Conservation (phyloP, 257 asterid genomes). For the Ajuga chamaepitys region DNA sequence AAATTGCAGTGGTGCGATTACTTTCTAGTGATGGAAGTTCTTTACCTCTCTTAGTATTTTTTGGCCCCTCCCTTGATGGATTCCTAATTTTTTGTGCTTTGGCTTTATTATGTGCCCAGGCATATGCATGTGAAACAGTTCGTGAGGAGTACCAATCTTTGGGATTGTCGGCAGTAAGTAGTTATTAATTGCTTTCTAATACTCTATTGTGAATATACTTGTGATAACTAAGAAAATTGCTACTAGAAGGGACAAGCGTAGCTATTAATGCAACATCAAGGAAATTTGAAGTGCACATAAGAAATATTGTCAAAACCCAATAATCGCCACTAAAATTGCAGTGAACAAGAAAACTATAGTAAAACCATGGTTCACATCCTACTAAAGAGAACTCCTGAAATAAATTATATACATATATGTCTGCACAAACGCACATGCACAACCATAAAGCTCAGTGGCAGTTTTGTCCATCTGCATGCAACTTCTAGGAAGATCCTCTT, state of each 20-base stretch:
- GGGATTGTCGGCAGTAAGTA: conserved; percentile 68
- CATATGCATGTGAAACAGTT: conserved; percentile 74
- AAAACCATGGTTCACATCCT: no score
- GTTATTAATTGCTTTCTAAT: neutral
- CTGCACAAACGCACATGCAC: no score
- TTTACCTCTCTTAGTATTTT: neutral
- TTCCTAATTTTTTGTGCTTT: neutral
- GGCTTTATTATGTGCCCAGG: conserved; percentile 37
- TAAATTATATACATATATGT: no score
- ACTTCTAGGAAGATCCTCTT: no score
- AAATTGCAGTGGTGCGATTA: neutral
- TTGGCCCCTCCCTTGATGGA: neutral
- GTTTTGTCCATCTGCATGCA: neutral
- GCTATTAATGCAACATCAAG: neutral
- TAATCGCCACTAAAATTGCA: neutral
- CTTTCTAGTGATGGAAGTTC: no score
- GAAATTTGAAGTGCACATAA: neutral
- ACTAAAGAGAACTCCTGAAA: no score
- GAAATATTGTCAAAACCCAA: neutral
- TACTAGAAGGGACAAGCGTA: neutral
- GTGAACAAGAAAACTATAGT: neutral
- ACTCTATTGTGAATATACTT: neutral
- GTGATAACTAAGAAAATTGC: no score
- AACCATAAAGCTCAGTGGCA: neutral
- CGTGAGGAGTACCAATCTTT: conserved; percentile 68